phyloP scores from a whole-genome alignment of 257 asterid genomes.

The Solanum megistacrolobum region DNA sequence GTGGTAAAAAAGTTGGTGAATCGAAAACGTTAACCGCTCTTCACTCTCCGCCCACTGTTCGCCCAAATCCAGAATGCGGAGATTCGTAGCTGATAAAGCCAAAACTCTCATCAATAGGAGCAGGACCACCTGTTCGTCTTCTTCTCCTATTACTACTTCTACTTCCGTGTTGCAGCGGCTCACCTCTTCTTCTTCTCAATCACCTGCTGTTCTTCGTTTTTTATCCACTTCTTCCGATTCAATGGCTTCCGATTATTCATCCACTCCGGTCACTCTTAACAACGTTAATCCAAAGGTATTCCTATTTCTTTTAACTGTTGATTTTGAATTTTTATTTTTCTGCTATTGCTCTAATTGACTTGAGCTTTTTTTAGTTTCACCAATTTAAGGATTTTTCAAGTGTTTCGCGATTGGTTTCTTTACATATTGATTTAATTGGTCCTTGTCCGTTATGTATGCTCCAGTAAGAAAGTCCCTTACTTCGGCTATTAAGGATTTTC shows the following conservation, averaged over 20 bases:
- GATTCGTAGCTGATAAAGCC: constrained; percentile 49
- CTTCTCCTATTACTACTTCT: constrained; percentile 9
- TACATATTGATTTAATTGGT: background rate
- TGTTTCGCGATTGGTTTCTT: background rate
- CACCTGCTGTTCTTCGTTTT: background rate
- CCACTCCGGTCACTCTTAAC: constrained; percentile 29
- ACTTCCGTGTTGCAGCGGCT: background rate
- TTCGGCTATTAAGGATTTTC: background rate
- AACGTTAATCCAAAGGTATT: constrained; percentile 34
- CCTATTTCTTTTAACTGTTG: background rate
- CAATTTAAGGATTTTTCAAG: background rate
- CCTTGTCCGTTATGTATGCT: background rate
- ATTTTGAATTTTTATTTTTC: background rate
- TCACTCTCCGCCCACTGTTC: background rate
- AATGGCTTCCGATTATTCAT: constrained; percentile 37
- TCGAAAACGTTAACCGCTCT: background rate
- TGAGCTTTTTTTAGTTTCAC: background rate
- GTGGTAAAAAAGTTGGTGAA: background rate
- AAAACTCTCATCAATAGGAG: constrained; percentile 13
- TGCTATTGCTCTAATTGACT: background rate
- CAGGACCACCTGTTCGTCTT: background rate
- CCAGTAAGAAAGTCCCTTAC: background rate
- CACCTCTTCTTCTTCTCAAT: background rate
- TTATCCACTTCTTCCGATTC: constrained; percentile 10
- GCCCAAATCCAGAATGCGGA: constrained; percentile 39